Base-by-base conservation (phyloP, 805 yeast species). In the Ogataea minuta region DNA sequence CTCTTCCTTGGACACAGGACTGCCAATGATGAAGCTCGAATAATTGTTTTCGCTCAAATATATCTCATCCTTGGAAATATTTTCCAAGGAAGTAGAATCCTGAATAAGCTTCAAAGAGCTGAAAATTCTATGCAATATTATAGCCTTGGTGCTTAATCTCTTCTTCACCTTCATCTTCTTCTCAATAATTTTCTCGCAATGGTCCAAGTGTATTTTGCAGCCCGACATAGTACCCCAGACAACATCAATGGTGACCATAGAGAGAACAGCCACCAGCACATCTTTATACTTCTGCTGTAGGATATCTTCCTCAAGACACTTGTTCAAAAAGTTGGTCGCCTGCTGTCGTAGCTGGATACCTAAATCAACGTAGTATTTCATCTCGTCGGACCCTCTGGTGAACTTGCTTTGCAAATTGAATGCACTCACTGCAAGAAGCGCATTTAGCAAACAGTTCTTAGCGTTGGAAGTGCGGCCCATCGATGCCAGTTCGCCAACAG, bases 211-310 rank as follows among this genome's bases (percentile, higher is more conserved):
- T 42, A 79, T 73, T 46, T 77, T 79, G 54, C 95, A 86, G 49
- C 84, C 93, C 39, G 84, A 81, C 90, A 85, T 84, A 1, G 91
- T 79, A 3, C 96, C 95, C 87, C 95, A 84, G 11, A 86, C 90
- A 36, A 86, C 81, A 63, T 88, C 95, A 36, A 88, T 84, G 6
- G 90, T 80, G 33, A 82, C 86, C 95, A 87, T 85, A 2, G 93
- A 81, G 58, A 88, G 70, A 15, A 85, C 80, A 1, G 95, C 93
- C 35, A 87, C 84, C 19, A 88, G 59, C 4, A 86, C 84, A 56
- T 87, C 95, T 56, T 88, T 87, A 59, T 88, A 87, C 57, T 84
- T 83, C 53, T 84, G 86, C 39, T 45, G 64, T 49, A 67, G 70
- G 42, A 67, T 72, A 54, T 70, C 79, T 59, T 54, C 74, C 44